A percentile compares a stretch with the other conserved stretches of the same genome.
Conservation (phyloP, 176 grass and related monocot species). For the Avena sativa region DNA sequence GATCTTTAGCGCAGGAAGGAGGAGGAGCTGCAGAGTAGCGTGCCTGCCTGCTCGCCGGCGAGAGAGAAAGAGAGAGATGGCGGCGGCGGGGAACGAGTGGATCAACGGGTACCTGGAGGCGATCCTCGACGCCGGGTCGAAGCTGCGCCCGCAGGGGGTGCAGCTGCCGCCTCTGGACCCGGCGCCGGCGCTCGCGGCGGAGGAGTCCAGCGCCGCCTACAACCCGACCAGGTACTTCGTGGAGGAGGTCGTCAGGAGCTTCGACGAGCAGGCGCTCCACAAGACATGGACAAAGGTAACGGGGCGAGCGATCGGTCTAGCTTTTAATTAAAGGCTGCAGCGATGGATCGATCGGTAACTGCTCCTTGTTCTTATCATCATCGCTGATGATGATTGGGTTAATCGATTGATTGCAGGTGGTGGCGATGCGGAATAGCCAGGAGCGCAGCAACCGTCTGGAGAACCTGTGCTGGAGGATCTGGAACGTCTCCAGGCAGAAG, state of each 20-base stretch:
- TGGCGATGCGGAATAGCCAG: conserved; percentile 93
- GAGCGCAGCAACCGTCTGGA: conserved; percentile 77
- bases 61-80: background rate
- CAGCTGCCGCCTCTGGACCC: conserved; percentile 45
- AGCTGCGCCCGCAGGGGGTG: conserved; percentile 43
- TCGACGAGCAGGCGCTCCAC: conserved; percentile 89
- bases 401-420: conserved; percentile 50
- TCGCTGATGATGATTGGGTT: background rate
- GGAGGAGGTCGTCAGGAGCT: conserved; percentile 89
- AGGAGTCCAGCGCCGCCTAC: conserved; percentile 46
- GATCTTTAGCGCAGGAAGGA: background rate
- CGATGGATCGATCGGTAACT: background rate
- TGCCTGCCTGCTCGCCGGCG: background rate
- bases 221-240: conserved; percentile 94
- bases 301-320: too few relatives aligned
- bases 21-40: background rate
- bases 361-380: background rate
- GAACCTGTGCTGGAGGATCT: conserved; percentile 98
- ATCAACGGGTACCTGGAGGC: conserved; percentile 97
- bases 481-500: conserved; percentile 88
- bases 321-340: too few relatives aligned
- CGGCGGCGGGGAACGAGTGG: conserved; percentile 84
- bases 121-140: conserved; percentile 74
- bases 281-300: conserved; percentile 95
- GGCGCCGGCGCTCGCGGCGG: conserved; percentile 15